Conservation (phyloP, 305 asterid species). For the Petunia hybrid region DNA sequence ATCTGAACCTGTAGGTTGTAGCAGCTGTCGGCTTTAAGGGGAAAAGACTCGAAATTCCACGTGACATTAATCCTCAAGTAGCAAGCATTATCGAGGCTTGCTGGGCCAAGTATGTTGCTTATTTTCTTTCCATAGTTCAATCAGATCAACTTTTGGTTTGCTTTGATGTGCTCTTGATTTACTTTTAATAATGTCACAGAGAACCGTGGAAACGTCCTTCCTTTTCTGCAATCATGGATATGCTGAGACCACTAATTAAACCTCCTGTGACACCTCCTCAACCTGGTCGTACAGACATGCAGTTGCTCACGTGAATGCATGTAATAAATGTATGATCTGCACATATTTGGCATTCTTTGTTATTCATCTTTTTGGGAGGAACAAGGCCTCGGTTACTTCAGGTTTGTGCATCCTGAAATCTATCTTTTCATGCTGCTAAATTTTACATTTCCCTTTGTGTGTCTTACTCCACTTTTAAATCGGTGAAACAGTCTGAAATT, state of each 20-base stretch:
- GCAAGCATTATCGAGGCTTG: slow-evolving; percentile 79
- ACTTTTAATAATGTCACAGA: slow-evolving; percentile 51
- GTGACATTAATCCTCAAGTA: slow-evolving; percentile 74
- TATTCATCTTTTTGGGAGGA: slow-evolving; percentile 43
- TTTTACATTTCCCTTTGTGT: neutral
- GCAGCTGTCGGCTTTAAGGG: slow-evolving; percentile 91
- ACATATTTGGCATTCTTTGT: slow-evolving; percentile 41
- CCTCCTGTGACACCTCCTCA: slow-evolving; percentile 54
- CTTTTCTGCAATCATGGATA: slow-evolving; percentile 75
- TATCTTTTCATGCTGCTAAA: neutral
- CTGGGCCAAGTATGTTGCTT: slow-evolving; percentile 83
- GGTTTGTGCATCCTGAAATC: slow-evolving; percentile 49
- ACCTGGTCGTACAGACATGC: slow-evolving; percentile 53
- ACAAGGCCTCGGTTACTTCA: slow-evolving; percentile 43
- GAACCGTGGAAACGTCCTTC: slow-evolving; percentile 93
- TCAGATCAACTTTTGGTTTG: neutral
- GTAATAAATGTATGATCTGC: slow-evolving; percentile 33
- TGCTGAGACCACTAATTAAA: slow-evolving; percentile 68
- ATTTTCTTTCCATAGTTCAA: slow-evolving; percentile 31
- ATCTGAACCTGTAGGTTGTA: slow-evolving; percentile 66
- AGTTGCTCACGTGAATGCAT: slow-evolving; percentile 51
- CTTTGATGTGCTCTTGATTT: neutral
- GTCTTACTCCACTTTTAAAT: neutral
- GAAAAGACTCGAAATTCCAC: slow-evolving; percentile 85
- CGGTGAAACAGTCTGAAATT: neutral